Conservation (phyloP, 2,329 filamentous ascomycete species). For the Phialophora expanda region DNA sequence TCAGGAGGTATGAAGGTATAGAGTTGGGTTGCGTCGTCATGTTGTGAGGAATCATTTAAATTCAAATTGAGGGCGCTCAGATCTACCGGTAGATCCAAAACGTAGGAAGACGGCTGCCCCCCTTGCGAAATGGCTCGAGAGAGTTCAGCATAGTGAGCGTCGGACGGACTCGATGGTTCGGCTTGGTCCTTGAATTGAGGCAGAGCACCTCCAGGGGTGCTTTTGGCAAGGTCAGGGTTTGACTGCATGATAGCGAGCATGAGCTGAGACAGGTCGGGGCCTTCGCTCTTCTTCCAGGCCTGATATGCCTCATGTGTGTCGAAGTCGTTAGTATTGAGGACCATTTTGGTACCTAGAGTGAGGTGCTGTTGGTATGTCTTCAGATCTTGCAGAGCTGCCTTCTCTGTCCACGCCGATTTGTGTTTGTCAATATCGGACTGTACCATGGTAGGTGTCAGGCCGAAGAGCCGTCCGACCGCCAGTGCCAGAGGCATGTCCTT, state of each 20-base stretch:
- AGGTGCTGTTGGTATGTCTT: conserved; percentile 92
- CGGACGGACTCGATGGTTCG: conserved; percentile 45
- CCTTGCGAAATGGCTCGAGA: conserved; percentile 54
- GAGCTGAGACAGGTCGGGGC: conserved; percentile 85
- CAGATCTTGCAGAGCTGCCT: conserved; percentile 85
- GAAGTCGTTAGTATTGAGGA: conserved; percentile 83
- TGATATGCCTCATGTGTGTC: conserved; percentile 87
- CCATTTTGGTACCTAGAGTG: conserved; percentile 76
- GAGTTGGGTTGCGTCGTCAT: conserved; percentile 56
- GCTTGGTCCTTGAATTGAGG: conserved; percentile 60
- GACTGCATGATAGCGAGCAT: conserved; percentile 88
- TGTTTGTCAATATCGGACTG: conserved; percentile 87
- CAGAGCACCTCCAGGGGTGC: conserved; percentile 65
- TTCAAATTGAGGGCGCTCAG: conserved; percentile 69
- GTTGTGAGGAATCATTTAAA: conserved; percentile 50
- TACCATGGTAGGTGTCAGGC: conserved; percentile 75
- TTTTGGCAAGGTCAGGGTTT: conserved; percentile 83
- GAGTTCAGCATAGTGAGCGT: conserved; percentile 53
- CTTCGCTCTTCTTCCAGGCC: conserved; percentile 88
- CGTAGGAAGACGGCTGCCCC: conserved; percentile 56
- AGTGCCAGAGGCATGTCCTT: conserved; percentile 97
- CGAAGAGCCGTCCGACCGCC: conserved; percentile 84
- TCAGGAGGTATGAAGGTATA: conserved; percentile 92
- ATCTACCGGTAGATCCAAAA: conserved; percentile 71
- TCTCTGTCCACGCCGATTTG: conserved; percentile 83